These are phyloP conservation scores for Trypanosoma scelopori DNA, from an alignment of 208 protist genomes.

Conservation along the genomic window DNA sequence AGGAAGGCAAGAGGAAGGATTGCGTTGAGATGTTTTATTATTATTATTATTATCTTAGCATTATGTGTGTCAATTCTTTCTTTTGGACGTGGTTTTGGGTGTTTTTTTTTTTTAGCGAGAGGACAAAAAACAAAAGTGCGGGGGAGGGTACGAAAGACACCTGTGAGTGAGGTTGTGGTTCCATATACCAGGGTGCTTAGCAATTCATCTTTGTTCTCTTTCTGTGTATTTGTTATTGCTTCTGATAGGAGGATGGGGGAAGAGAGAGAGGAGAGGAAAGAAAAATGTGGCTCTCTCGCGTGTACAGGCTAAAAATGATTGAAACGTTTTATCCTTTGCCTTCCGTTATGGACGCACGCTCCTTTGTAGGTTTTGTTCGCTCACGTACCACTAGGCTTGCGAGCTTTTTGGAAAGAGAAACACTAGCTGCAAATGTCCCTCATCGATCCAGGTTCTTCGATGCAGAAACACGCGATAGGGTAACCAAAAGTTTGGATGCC, in stretches of 20 bases:
- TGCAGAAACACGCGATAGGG: conserved; percentile 29
- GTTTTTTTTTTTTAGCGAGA: no score
- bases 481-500: conserved; percentile 31
- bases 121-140: no score
- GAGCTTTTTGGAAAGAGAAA: conserved; percentile 31
- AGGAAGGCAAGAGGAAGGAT: neutral
- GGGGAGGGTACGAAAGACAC: neutral
- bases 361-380: conserved; percentile 66
- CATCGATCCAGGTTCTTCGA: conserved; percentile 48
- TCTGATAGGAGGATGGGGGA: no score
- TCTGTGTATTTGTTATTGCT: conserved; percentile 15
- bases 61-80: conserved; percentile 6
- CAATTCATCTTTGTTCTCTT: conserved; percentile 2
- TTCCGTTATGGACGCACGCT: conserved; percentile 71
- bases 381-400: conserved; percentile 38
- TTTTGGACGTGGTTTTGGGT: neutral
- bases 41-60: no score
- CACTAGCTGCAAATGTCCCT: conserved; percentile 22
- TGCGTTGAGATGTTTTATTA: neutral
- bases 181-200: neutral
- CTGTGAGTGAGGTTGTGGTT: conserved; percentile 9
- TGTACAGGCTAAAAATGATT: conserved; percentile 1
- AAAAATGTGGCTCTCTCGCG: conserved; percentile 16
- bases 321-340: conserved; percentile 64
- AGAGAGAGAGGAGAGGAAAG: neutral